Percentiles rank a stretch among this genome's conserved stretches.
These are phyloP conservation scores for Ascochyta lentis DNA, from an alignment of 2,329 filamentous ascomycete species.

Conservation along the genomic window DNA sequence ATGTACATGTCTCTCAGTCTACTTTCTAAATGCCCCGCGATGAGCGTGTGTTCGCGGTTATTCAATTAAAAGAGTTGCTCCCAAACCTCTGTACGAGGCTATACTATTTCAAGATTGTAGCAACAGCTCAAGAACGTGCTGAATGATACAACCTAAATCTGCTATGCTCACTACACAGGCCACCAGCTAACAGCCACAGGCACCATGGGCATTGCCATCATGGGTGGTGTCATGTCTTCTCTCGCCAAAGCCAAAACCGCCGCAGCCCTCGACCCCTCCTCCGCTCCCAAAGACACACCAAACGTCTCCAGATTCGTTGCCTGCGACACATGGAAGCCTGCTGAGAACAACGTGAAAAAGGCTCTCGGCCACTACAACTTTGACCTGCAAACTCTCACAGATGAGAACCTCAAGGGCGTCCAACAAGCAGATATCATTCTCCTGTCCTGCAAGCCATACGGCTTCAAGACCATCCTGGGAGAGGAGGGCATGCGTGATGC, in stretches of 20 bases:
- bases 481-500: conserved; percentile 74
- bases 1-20: conserved; percentile 52
- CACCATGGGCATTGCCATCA: conserved; percentile 84
- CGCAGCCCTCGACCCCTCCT: conserved; percentile 49
- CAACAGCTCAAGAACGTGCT: no score
- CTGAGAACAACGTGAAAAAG: conserved; percentile 71
- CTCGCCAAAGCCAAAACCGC: conserved; percentile 57
- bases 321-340: conserved; percentile 74
- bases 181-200: conserved; percentile 55
- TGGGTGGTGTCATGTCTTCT: conserved; percentile 78
- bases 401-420: conserved; percentile 73
- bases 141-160: no score
- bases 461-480: conserved; percentile 71
- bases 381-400: conserved; percentile 70
- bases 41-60: not conserved
- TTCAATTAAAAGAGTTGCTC: not conserved
- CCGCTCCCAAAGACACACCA: conserved; percentile 47
- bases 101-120: no score
- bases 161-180: not conserved
- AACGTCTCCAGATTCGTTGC: conserved; percentile 77
- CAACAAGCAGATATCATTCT: conserved; percentile 75
- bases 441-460: conserved; percentile 81
- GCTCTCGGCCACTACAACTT: conserved; percentile 69
- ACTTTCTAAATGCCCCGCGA: not conserved
- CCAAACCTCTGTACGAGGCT: no score